Evolutionary conservation across 345 rosid species (phyloP).

Genomic region (Eucalyptus erythrocorys): DNA sequence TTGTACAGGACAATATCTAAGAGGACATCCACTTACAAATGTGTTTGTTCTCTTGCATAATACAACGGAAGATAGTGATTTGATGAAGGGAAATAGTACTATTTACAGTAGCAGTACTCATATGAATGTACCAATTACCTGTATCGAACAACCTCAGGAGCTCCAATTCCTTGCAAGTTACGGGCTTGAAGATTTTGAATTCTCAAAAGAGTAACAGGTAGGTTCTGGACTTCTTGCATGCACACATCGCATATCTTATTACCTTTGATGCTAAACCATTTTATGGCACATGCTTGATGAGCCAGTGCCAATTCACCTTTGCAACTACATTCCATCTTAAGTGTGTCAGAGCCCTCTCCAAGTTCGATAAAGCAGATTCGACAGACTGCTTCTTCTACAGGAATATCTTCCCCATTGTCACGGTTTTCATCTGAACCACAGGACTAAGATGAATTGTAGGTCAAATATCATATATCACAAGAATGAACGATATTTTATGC

Average conservation of each 20-base stretch:
- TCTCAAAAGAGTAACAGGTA: constrained; percentile 90
- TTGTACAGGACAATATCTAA: neutral
- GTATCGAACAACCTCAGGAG: constrained; percentile 22
- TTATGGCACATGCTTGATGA: constrained; percentile 81
- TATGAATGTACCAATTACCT: constrained; percentile 28
- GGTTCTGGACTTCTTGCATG: constrained; percentile 84
- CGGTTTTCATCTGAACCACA: constrained; percentile 55
- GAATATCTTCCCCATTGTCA: constrained; percentile 68
- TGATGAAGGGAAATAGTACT: neutral
- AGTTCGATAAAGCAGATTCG: constrained; percentile 81
- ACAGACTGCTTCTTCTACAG: constrained; percentile 89
- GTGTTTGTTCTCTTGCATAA: neutral
- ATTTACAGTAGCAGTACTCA: neutral
- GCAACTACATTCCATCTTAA: constrained; percentile 98
- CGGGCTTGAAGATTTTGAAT: constrained; percentile 39
- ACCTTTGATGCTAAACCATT: constrained; percentile 99
- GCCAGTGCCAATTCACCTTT: constrained; percentile 89
- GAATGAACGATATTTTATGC: neutral
- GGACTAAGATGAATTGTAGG: constrained; percentile 56
- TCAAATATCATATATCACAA: constrained; percentile 24
- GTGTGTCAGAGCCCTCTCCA: constrained; percentile 77
- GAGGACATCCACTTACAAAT: neutral
- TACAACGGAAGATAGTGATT: neutral
- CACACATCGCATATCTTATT: constrained; percentile 94
- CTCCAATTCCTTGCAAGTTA: constrained; percentile 13